Base-by-base conservation (phyloP, 371 early-diverging fungal species). In the Mortierella sp. region DNA sequence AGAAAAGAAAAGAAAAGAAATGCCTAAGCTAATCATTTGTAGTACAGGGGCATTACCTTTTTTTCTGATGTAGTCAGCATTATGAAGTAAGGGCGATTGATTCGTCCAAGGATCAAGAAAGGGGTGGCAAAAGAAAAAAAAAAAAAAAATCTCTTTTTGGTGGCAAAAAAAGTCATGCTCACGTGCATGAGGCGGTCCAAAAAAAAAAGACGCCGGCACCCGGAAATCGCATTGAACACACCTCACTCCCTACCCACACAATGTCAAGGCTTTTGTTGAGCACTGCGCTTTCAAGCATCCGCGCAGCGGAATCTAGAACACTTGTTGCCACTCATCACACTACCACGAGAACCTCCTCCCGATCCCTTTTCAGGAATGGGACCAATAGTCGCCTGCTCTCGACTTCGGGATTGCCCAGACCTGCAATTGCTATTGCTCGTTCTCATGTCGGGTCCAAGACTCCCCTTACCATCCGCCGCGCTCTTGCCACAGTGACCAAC, bases 391-490 rank as follows among this genome's bases (percentile, higher is more conserved):
- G 37, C 37, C 9, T 37, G 37, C 37, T 11, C 50, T 52, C 19
- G 4, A 23, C 23, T 30, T 25, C 16, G 30, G 43, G 0, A 23
- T 30, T 23, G 30, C 14, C 53, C 64, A 66, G 52, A 46, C 61
- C 56, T 61, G n/a, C 18, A 62, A 47, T 46, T 2, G 12, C 46
- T 23, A 16, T 50, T 6, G 23, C 19, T 30, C 16, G 25, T 14
- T 47, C 23, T 45, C 23, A 29, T 28, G 23, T 46, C 55, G 18
- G 47, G 29, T 56, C 47, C 47, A 60, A 9, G 2, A 46, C 43
- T 2, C 72, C 72, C 7, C 23, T 77, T 56, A 72, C 79, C 5
- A 68, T 72, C 63, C 72, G 69, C 18, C 68, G 79, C 11, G 72
- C 79, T 15, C 72, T 77, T 2, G 72, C 79, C 55, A 77, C 72